These are phyloP conservation scores for Verticillium tricorpus DNA, from an alignment of 2,329 filamentous ascomycete genomes.

Conservation along the genomic window DNA sequence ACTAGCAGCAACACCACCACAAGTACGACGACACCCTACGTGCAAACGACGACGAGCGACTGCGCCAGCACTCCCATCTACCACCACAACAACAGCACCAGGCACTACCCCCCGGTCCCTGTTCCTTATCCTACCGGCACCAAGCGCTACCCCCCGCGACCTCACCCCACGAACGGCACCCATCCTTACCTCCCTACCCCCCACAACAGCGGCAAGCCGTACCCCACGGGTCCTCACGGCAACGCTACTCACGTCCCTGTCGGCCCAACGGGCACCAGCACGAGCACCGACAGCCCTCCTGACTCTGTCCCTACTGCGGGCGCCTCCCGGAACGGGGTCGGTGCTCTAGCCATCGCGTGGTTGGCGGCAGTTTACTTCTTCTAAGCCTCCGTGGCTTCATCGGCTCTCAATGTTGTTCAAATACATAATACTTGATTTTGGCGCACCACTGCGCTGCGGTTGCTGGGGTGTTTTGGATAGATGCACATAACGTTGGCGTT, in stretches of 20 bases:
- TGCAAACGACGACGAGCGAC: not conserved
- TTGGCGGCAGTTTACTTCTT: conserved; percentile 35
- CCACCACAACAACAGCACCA: not conserved
- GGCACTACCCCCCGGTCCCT: not conserved
- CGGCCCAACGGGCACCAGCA: not conserved
- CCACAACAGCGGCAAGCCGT: not conserved
- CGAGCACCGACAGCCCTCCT: conserved; percentile 9
- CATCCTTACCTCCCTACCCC: not conserved
- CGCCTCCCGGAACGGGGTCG: conserved; percentile 24
- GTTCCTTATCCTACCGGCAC: conserved; percentile 7
- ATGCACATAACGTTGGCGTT: not conserved
- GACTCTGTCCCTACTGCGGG: conserved; percentile 19
- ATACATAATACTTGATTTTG: not conserved
- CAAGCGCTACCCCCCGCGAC: conserved; percentile 8
- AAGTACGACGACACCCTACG: conserved; percentile 3
- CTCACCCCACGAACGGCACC: conserved; percentile 1
- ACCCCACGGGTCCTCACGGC: not conserved
- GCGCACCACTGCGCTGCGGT: not conserved
- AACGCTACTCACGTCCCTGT: not conserved
- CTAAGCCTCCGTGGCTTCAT: conserved; percentile 20
- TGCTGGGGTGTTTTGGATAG: not conserved
- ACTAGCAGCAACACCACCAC: conserved; percentile 12
- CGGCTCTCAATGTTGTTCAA: not conserved
- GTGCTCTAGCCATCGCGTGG: conserved; percentile 31
- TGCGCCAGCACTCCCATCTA: not conserved